Evolutionary conservation across 176 grass and related monocot genomes (phyloP).

Genomic region (Cymbopogon citratus): DNA sequence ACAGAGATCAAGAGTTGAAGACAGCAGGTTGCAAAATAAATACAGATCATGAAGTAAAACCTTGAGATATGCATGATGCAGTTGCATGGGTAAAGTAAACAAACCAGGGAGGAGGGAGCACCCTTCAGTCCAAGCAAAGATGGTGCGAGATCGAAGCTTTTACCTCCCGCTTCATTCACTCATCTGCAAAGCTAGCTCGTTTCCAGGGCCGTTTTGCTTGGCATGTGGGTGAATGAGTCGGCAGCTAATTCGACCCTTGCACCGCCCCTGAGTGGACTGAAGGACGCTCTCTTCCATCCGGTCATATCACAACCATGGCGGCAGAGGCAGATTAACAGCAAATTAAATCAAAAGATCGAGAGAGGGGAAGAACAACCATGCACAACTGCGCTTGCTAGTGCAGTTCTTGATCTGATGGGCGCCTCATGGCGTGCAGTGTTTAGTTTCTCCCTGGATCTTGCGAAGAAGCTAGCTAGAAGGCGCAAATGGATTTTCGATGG

Average conservation of each 20-base stretch:
- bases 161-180: slow-evolving; percentile 97
- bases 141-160: slow-evolving; percentile 50
- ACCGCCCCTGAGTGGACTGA: slow-evolving; percentile 79
- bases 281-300: slow-evolving; percentile 81
- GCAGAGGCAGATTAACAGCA: neutral
- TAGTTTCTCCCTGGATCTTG: slow-evolving; percentile 28
- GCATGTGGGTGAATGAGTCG: slow-evolving; percentile 93
- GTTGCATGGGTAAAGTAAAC: slow-evolving; percentile 5
- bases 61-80: neutral
- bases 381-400: neutral
- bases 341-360: neutral
- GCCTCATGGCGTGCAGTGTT: neutral
- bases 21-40: neutral
- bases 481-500: neutral
- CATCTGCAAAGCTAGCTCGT: slow-evolving; percentile 71
- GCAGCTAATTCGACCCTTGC: slow-evolving; percentile 77
- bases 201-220: slow-evolving; percentile 30
- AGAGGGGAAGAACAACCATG: neutral
- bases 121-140: slow-evolving; percentile 98
- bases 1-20: neutral
- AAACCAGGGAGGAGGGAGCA: slow-evolving; percentile 61
- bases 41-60: slow-evolving; percentile 13
- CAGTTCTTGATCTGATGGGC: neutral
- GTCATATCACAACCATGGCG: slow-evolving; percentile 1
- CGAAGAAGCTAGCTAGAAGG: neutral